phyloP scores from a whole-genome alignment of 345 rosid genomes.

The Barbarea vulgaris region DNA sequence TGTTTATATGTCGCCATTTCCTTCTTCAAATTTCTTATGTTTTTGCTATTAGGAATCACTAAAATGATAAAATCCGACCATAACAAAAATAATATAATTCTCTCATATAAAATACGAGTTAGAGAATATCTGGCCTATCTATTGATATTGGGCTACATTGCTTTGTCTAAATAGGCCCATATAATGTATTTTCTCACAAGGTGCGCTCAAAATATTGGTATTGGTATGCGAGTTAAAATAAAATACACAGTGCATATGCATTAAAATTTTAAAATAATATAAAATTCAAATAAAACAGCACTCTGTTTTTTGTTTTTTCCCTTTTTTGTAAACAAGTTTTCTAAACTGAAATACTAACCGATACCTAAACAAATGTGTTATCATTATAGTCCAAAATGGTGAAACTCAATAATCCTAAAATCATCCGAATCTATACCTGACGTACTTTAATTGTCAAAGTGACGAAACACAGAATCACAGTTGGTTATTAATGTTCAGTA shows the following conservation, averaged over 20 bases:
- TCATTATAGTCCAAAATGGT: background rate
- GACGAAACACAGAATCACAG: background rate
- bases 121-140: background rate
- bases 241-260: background rate
- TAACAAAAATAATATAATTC: background rate
- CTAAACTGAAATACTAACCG: background rate
- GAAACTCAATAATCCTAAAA: background rate
- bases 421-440: background rate
- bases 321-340: background rate
- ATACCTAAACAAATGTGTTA: background rate
- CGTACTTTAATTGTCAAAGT: too few species aligned
- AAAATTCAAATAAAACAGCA: background rate
- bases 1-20: background rate
- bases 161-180: constrained; percentile 4
- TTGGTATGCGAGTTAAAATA: background rate
- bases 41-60: background rate
- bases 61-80: background rate
- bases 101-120: background rate
- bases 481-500: background rate
- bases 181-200: background rate
- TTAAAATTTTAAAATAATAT: background rate
- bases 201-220: background rate
- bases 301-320: background rate
- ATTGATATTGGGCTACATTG: background rate
- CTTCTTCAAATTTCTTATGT: background rate